phyloP scores from a whole-genome alignment of 2,329 filamentous ascomycete genomes.

The Daldinia sp. region DNA sequence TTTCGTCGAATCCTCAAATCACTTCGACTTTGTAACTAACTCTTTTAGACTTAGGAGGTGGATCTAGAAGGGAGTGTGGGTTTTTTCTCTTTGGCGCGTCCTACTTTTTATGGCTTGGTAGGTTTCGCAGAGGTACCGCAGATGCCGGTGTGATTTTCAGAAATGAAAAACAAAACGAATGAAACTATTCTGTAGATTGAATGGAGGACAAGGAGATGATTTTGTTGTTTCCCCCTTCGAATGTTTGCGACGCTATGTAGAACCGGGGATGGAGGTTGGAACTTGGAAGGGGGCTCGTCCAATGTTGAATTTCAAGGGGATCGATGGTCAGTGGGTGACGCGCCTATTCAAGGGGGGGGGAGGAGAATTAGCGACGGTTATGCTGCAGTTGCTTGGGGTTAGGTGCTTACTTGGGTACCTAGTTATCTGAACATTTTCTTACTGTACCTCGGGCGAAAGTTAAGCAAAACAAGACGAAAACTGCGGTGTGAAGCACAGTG shows the following conservation, averaged over 20 bases:
- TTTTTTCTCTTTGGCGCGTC: slow-evolving; percentile 26
- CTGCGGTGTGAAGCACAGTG: slow-evolving; percentile 16
- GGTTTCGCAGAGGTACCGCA: slow-evolving; percentile 14
- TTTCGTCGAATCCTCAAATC: slow-evolving; percentile 25
- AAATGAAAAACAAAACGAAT: slow-evolving; percentile 34
- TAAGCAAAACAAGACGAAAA: not conserved
- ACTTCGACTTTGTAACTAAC: slow-evolving; percentile 4
- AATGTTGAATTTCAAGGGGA: slow-evolving; percentile 40
- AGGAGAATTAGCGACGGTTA: slow-evolving; percentile 20
- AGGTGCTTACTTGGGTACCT: slow-evolving; percentile 9
- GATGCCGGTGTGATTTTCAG: not conserved
- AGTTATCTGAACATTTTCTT: not conserved
- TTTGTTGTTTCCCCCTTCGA: slow-evolving; percentile 38
- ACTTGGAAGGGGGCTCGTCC: slow-evolving; percentile 41
- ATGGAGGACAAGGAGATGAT: slow-evolving; percentile 35
- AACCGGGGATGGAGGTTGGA: slow-evolving; percentile 39
- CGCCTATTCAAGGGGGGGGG: slow-evolving; percentile 27
- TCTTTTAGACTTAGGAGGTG: slow-evolving; percentile 23
- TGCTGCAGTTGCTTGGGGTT: slow-evolving; percentile 16
- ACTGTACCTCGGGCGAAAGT: slow-evolving; percentile 19
- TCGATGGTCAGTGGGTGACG: slow-evolving; percentile 36
- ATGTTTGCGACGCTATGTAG: slow-evolving; percentile 29
- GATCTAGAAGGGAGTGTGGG: slow-evolving; percentile 39
- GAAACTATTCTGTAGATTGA: slow-evolving; percentile 34
- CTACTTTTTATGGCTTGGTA: slow-evolving; percentile 14